Base-by-base conservation (phyloP, 2,329 filamentous ascomycete genomes). In the Pseudogymnoascus sp. region DNA sequence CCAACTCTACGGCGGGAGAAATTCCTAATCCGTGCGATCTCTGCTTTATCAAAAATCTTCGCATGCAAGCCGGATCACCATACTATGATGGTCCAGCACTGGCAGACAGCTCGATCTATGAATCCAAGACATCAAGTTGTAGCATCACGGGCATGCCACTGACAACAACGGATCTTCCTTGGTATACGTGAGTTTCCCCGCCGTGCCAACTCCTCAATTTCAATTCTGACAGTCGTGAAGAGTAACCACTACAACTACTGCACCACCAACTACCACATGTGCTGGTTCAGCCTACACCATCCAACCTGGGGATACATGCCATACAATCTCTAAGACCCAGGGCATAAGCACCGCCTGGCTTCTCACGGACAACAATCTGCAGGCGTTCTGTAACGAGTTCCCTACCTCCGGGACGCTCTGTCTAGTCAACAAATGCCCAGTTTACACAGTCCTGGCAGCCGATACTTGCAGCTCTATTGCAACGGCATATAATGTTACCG, bases 51-150 rank as follows among this genome's bases (percentile, higher is more conserved):
- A 63, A 63, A 21, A 42, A 12, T 1, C 48, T 65, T 7, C 38
- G 38, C 5, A 17, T 63, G 5, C 59, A 65, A 31, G 63, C 63
- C 3, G 60, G 60, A 7, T 62, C 62, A 2, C 63, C 63, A 4
- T 65, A 48, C n/a, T 65, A 65, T 35, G 60, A 55, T 3, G 41
- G 59, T 4, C 63, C 62, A 63, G 65, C 17, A 5, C 41, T 42
- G 41, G 41, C 41, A 42, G 41, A 42, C 13, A 42, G 17, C 41
- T 64, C 42, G 44, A 17, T 61, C 4, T 64, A 62, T 21, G 36
- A 63, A 48, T 60, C 59, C 27, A 35, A 31, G 33, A 66, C 61
- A 25, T 59, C 60, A 31, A 58, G 39, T 39, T 63, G 63, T 42
- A 48, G 61, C 8, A 15, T 62, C 15, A 15, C 8, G 3, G 31